Evolutionary conservation across 495 filamentous ascomycete species (phyloP).

Genomic region (Aspergillus egyptiacus): DNA sequence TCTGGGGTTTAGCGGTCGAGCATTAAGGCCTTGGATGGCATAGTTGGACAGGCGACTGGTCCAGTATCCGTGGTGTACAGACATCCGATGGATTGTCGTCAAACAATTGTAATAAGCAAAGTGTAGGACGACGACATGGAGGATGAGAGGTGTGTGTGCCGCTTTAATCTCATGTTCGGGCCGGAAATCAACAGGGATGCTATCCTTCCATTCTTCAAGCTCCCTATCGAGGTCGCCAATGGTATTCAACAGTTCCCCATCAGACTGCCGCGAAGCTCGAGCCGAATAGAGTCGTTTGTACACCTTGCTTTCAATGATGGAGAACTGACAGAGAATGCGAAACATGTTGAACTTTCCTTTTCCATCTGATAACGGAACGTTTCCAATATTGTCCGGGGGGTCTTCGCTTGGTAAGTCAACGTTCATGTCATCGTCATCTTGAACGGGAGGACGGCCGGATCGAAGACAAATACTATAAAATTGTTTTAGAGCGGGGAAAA

Average conservation of each 20-base stretch:
- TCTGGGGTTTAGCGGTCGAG: constrained; percentile 81
- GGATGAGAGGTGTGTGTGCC: constrained; percentile 78
- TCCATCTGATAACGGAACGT: constrained; percentile 84
- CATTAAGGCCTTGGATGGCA: constrained; percentile 88
- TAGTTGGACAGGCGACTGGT: constrained; percentile 91
- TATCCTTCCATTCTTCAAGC: constrained; percentile 94
- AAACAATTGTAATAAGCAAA: constrained; percentile 98
- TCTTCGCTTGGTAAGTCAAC: constrained; percentile 91
- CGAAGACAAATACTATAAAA: constrained; percentile 67
- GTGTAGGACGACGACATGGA: constrained; percentile 89
- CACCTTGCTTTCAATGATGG: constrained; percentile 85
- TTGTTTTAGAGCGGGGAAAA: constrained; percentile 18
- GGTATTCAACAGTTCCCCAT: constrained; percentile 89
- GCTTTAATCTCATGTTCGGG: constrained; percentile 93
- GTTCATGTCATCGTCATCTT: constrained; percentile 98
- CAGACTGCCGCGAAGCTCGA: constrained; percentile 83
- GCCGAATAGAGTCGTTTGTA: constrained; percentile 93
- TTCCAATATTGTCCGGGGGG: constrained; percentile 85
- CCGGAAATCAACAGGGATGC: constrained; percentile 86
- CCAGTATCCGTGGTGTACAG: constrained; percentile 97
- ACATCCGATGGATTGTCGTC: constrained; percentile 98
- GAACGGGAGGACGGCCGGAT: constrained; percentile 85
- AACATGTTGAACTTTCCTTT: constrained; percentile 93
- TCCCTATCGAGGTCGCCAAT: constrained; percentile 94
- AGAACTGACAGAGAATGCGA: constrained; percentile 81